A percentile compares a stretch with the other conserved stretches of the same genome.
phyloP scores from a whole-genome alignment of 2,329 filamentous ascomycete genomes.

The Neonectria neomacrospora region DNA sequence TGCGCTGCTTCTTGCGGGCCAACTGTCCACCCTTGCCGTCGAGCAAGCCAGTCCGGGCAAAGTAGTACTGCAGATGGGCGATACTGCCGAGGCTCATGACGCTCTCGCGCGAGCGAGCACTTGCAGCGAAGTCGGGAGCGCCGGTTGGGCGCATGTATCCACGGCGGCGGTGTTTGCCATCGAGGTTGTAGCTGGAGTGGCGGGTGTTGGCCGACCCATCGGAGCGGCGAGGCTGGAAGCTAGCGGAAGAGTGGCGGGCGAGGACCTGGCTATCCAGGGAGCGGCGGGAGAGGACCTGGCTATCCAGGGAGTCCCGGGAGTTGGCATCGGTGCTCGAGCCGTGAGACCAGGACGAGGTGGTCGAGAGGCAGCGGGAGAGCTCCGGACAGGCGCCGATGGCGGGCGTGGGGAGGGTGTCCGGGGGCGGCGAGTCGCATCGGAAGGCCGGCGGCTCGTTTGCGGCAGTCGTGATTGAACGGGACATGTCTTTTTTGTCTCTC shows the following conservation, averaged over 20 bases:
- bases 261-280: slow-evolving; percentile 66
- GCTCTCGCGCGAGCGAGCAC: slow-evolving; percentile 89
- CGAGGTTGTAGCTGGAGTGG: slow-evolving; percentile 59
- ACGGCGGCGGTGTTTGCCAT: slow-evolving; percentile 65
- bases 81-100: slow-evolving; percentile 97
- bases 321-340: slow-evolving; percentile 62
- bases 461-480: slow-evolving; percentile 47
- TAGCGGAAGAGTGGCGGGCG: slow-evolving; percentile 73
- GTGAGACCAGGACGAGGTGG: slow-evolving; percentile 68
- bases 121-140: slow-evolving; percentile 84
- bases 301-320: slow-evolving; percentile 65
- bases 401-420: slow-evolving; percentile 69
- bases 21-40: slow-evolving; percentile 93
- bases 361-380: slow-evolving; percentile 73
- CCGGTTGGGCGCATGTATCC: slow-evolving; percentile 90
- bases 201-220: slow-evolving; percentile 55
- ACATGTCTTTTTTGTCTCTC: slow-evolving; percentile 15
- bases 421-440: slow-evolving; percentile 71
- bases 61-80: slow-evolving; percentile 97
- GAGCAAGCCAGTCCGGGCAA: slow-evolving; percentile 90
- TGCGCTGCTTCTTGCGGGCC: slow-evolving; percentile 74
- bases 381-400: slow-evolving; percentile 69
- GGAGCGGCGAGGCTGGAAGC: slow-evolving; percentile 60
- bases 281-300: slow-evolving; percentile 60
- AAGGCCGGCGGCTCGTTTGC: slow-evolving; percentile 48